Conservation (phyloP, 1,284 basidiomycete species). For the Neonothopanus nambi region DNA sequence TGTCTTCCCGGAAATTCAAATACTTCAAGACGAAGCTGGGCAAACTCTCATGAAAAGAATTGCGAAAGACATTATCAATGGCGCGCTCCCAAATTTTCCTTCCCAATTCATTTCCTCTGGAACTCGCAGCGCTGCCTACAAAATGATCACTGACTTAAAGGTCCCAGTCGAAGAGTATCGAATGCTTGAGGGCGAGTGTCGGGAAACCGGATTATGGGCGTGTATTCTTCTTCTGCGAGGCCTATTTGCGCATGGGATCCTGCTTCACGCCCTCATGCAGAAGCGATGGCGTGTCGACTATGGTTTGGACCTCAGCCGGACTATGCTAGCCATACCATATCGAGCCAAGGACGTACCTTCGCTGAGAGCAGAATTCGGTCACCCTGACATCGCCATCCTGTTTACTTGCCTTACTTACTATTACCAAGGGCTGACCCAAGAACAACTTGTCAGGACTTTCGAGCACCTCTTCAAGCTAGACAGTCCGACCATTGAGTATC, state of each 20-base stretch:
- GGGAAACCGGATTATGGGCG: background rate
- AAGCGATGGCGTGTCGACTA: slow-evolving; percentile 34
- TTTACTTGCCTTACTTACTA: slow-evolving; percentile 56
- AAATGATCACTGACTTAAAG: background rate
- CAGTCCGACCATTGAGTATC: slow-evolving; percentile 45
- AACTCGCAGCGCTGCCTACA: background rate
- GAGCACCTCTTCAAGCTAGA: slow-evolving; percentile 42
- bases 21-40: slow-evolving; percentile 29
- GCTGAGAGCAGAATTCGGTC: slow-evolving; percentile 52
- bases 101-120: background rate
- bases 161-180: too few relatives aligned
- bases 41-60: slow-evolving; percentile 23
- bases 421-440: slow-evolving; percentile 44
- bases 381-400: slow-evolving; percentile 48
- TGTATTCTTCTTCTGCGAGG: slow-evolving; percentile 38
- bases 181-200: too few relatives aligned
- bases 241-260: slow-evolving; percentile 30
- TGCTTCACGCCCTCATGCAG: slow-evolving; percentile 27
- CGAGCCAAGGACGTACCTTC: slow-evolving; percentile 54
- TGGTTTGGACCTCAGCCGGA: slow-evolving; percentile 24
- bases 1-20: slow-evolving; percentile 35
- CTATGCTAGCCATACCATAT: slow-evolving; percentile 39
- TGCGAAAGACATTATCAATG: background rate
- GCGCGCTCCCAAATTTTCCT: background rate
- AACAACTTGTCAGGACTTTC: slow-evolving; percentile 42